Percentiles rank a stretch among this genome's conserved stretches.
These are phyloP conservation scores for Saposhnikovia divaricata DNA, from an alignment of 129 eudicot species.

Conservation along the genomic window DNA sequence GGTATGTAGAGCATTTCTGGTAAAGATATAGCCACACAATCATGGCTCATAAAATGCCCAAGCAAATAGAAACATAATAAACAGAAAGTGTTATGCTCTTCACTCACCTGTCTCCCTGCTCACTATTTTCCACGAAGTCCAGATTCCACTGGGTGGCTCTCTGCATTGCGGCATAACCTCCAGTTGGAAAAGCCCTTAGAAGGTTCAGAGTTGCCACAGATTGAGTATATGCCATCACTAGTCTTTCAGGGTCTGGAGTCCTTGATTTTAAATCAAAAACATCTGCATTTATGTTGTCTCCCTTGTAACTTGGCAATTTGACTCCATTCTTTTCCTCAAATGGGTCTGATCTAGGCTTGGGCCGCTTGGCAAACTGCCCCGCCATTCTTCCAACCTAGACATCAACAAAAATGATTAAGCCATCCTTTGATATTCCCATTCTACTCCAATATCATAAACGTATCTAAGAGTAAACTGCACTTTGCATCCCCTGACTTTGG, in stretches of 20 bases:
- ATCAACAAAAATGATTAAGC: background rate
- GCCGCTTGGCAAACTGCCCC: slow-evolving; percentile 93
- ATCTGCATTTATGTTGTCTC: slow-evolving; percentile 81
- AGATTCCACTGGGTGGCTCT: slow-evolving; percentile 88
- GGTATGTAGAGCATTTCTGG: background rate
- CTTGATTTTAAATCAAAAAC: slow-evolving; percentile 72
- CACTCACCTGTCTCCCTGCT: slow-evolving; percentile 53
- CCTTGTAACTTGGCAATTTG: slow-evolving; percentile 82
- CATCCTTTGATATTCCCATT: background rate
- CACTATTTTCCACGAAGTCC: slow-evolving; percentile 79
- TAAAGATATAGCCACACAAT: background rate
- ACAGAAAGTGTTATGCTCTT: background rate
- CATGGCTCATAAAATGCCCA: background rate
- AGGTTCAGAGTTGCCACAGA: slow-evolving; percentile 84
- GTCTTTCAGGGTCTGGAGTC: slow-evolving; percentile 73
- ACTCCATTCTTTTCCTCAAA: slow-evolving; percentile 83
- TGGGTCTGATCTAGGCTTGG: slow-evolving; percentile 78
- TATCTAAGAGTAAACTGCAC: background rate
- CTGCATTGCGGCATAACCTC: slow-evolving; percentile 98
- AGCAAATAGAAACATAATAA: background rate
- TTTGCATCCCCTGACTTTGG: background rate
- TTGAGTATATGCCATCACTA: slow-evolving; percentile 83
- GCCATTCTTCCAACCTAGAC: slow-evolving; percentile 95
- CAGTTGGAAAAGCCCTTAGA: slow-evolving; percentile 79
- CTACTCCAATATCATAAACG: background rate